Evolutionary conservation across 2,329 filamentous ascomycete genomes (phyloP), one percentile per base, ranked within the genome.

Genomic region (Westerdykella ornata): DNA sequence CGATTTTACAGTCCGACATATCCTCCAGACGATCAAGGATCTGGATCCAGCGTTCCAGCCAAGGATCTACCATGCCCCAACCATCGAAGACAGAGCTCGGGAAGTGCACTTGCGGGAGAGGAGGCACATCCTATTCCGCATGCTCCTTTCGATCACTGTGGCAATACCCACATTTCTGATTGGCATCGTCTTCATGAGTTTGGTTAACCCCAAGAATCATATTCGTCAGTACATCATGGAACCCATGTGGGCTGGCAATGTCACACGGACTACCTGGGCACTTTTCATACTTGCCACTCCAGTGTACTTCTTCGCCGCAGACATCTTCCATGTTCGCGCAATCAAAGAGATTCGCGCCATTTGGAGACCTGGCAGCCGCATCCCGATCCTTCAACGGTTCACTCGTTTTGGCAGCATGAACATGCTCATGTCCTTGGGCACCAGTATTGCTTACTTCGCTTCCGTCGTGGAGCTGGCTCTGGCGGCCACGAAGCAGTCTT

Each of bases 331-430:
- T 59, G 66, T 74, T 11, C 77, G 85, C 31, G 85, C 87, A 0
- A 61, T 88, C 51, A 92, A 88, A 60, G 89, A 95, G 55, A 69
- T 96, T 11, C 73, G 74, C 46, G 75, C 81, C 0, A 72, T 95
- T 48, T 96, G 89, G 89, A 76, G 84, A 16, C 80, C 71, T 2
- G 78, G 80, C 19, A 94, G 87, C 59, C 78, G 76, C 29, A 82
- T 82, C 1, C 85, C 87, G 0, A 62, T 94, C 3, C 54, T 85
- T 13, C 77, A 83, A 52, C 75, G 89, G 12, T 89, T 96, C 57
- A 88, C 88, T 63, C 81, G 85, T n/a, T 96, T 96, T 57, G 89
- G 89, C 7, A 95, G 88, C 69, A 96, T 96, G 89, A 94, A 94
- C 60, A 84, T 94, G 70, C 76, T 96, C 45, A 89, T 96, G 67